Percentiles rank a stretch among this genome's conserved stretches.
These are phyloP conservation scores for Tylopilus felleus DNA, from an alignment of 768 basidiomycete species.

Conservation along the genomic window DNA sequence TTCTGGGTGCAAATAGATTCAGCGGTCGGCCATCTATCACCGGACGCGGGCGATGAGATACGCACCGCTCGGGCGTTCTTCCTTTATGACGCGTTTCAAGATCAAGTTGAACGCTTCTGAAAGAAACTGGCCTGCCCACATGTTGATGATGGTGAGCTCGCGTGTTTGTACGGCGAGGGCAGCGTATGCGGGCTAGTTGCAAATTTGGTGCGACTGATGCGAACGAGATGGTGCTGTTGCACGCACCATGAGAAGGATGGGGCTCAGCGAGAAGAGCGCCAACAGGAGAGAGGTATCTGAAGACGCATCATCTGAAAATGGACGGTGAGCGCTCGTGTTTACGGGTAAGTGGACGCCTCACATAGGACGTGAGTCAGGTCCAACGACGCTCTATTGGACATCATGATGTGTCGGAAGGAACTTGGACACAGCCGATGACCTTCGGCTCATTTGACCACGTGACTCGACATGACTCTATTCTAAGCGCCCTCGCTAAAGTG, in stretches of 20 bases:
- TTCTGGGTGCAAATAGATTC: conserved; percentile 10
- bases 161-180: conserved; percentile 71
- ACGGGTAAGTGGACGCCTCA: conserved; percentile 27
- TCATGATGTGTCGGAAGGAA: neutral
- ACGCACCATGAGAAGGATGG: conserved; percentile 68
- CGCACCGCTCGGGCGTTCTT: conserved; percentile 67
- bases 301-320: conserved; percentile 53
- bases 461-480: too few relatives aligned
- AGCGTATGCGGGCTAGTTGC: conserved; percentile 69
- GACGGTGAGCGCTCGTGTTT: conserved; percentile 3
- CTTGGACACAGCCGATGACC: neutral
- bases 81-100: conserved; percentile 63
- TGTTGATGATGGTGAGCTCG: conserved; percentile 73
- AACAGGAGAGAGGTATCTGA: conserved; percentile 54
- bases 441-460: neutral
- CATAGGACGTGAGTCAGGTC: conserved; percentile 70
- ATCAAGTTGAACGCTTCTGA: conserved; percentile 70
- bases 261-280: conserved; percentile 64
- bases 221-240: neutral
- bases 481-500: too few relatives aligned
- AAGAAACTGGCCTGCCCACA: conserved; percentile 78
- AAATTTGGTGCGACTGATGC: neutral
- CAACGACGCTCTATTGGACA: conserved; percentile 41
- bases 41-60: neutral
- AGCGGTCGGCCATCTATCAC: neutral